These are phyloP conservation scores for Backusella morwellensis DNA, from an alignment of 192 early-diverging fungal species.

Conservation along the genomic window DNA sequence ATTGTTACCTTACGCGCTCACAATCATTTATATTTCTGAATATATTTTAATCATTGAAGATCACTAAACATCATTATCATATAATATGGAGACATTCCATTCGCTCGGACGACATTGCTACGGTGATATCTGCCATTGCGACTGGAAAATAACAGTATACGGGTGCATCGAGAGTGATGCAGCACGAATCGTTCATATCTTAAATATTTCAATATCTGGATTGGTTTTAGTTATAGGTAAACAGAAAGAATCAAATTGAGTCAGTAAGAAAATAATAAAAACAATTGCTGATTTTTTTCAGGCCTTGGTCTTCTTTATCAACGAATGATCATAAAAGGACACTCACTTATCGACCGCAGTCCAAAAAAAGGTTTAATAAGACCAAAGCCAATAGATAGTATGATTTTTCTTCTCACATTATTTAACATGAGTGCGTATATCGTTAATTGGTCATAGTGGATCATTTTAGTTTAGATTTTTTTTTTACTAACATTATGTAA, in stretches of 20 bases:
- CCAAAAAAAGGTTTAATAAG: conserved; percentile 11
- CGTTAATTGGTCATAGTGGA: conserved; percentile 11
- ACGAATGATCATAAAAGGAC: conserved; percentile 15
- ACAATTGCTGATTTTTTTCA: neutral
- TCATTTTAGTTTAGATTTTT: neutral
- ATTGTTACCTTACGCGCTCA: neutral
- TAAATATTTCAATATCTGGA: conserved; percentile 17
- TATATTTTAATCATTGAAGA: neutral
- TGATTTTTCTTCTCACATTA: conserved; percentile 4
- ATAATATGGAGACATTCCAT: neutral
- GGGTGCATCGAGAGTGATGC: conserved; percentile 18
- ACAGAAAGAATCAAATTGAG: neutral
- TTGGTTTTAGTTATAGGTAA: conserved; percentile 18
- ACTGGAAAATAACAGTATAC: conserved; percentile 10
- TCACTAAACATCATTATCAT: neutral
- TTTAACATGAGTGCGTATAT: neutral
- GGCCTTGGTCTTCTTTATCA: conserved; percentile 11
- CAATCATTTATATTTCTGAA: neutral
- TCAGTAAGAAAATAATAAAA: neutral
- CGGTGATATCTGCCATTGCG: conserved; percentile 11
- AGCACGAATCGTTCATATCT: conserved; percentile 13
- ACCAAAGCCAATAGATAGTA: conserved; percentile 29
- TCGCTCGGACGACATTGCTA: neutral
- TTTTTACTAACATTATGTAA: neutral
- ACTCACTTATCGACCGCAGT: neutral